These are phyloP conservation scores for Sporisorium exsertum DNA, from an alignment of 1,284 basidiomycete species.

Conservation along the genomic window DNA sequence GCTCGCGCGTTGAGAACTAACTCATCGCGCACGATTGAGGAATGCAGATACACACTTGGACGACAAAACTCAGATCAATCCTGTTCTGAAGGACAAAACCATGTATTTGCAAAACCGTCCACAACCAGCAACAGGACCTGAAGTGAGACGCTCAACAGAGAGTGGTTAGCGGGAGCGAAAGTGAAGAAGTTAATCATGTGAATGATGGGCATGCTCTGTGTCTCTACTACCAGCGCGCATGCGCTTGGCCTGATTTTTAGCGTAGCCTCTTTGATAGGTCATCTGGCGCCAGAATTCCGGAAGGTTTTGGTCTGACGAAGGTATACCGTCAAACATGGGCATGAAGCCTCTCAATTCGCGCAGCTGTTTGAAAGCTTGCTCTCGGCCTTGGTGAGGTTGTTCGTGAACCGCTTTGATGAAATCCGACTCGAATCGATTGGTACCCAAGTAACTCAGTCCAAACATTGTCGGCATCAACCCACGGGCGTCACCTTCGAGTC, in stretches of 20 bases:
- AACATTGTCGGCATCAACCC: not conserved
- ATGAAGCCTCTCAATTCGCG: not conserved
- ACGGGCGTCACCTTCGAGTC: not conserved
- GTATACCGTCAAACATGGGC: not conserved
- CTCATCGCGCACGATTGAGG: no score
- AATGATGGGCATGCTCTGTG: no score
- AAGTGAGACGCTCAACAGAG: no score
- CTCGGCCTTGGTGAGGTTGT: not conserved
- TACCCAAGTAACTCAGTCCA: not conserved
- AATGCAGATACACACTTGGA: no score
- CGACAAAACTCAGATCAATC: no score
- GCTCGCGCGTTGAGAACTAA: no score
- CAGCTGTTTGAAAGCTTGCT: not conserved
- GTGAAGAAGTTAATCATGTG: no score
- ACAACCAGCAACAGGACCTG: no score
- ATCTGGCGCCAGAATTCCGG: not conserved
- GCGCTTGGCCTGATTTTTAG: not conserved
- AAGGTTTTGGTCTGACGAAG: not conserved
- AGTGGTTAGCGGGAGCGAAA: no score
- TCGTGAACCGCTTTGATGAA: not conserved
- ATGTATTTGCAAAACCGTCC: no score
- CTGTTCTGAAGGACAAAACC: no score
- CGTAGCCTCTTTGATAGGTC: not conserved
- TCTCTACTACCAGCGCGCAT: not conserved
- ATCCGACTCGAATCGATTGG: not conserved